Percentiles rank a stretch among this genome's conserved stretches.
These are phyloP conservation scores for Handroanthus guayacan DNA, from an alignment of 257 asterid species.

Conservation along the genomic window DNA sequence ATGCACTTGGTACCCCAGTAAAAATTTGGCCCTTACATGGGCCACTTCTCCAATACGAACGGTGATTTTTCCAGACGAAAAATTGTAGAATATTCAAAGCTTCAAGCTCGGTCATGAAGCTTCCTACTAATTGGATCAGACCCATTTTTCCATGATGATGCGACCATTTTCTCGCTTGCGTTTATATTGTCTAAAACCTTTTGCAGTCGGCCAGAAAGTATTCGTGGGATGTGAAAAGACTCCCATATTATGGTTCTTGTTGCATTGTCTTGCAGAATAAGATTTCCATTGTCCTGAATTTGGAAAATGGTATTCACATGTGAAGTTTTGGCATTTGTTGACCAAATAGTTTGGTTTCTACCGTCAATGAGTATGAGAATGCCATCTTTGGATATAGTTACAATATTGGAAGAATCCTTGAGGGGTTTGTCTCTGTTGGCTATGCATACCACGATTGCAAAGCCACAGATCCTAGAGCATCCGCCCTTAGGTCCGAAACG, in stretches of 20 bases:
- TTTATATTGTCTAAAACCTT: background rate
- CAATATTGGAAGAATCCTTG: constrained; percentile 36
- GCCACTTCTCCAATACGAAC: constrained; percentile 58
- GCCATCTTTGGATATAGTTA: constrained; percentile 33
- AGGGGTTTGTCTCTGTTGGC: constrained; percentile 50
- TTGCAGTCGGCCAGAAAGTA: background rate
- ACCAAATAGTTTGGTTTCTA: constrained; percentile 39
- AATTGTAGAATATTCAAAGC: constrained; percentile 47
- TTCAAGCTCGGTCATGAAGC: constrained; percentile 48
- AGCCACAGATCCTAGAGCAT: too few relatives aligned
- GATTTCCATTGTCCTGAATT: background rate
- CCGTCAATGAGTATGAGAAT: constrained; percentile 42
- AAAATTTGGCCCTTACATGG: constrained; percentile 69
- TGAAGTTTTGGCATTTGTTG: background rate
- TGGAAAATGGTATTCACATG: background rate
- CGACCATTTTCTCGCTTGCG: background rate
- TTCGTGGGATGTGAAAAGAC: background rate
- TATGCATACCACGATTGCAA: constrained; percentile 47
- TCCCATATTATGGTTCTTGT: background rate
- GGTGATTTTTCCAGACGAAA: constrained; percentile 49
- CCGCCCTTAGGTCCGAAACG: too few relatives aligned
- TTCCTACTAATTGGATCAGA: background rate
- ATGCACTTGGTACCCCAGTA: constrained; percentile 58
- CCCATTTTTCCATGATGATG: background rate
- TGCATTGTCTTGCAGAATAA: background rate